Conservation (phyloP, 257 asterid genomes). For the Nicotiana noctiflora region DNA sequence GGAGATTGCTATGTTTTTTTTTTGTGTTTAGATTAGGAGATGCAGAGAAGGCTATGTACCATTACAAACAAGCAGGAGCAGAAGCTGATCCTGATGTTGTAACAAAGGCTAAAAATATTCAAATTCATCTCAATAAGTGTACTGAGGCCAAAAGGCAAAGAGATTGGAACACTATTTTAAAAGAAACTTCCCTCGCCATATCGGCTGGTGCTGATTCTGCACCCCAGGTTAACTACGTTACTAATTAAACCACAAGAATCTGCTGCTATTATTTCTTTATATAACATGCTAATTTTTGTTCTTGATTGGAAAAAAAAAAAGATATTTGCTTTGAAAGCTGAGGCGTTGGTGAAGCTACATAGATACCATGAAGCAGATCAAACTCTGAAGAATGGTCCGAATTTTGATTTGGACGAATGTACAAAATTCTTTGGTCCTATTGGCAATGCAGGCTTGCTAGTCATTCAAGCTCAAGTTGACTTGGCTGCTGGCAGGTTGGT, state of each 20-base stretch:
- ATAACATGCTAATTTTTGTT: background rate
- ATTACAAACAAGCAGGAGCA: slow-evolving; percentile 62
- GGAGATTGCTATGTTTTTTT: background rate
- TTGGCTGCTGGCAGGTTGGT: slow-evolving; percentile 66
- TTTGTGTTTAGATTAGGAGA: slow-evolving; percentile 56
- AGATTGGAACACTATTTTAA: slow-evolving; percentile 58
- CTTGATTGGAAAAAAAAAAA: slow-evolving; percentile 7
- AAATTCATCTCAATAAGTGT: slow-evolving; percentile 43
- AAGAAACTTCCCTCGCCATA: slow-evolving; percentile 47
- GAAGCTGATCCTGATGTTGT: slow-evolving; percentile 77
- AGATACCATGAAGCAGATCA: slow-evolving; percentile 71
- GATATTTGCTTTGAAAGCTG: slow-evolving; percentile 77
- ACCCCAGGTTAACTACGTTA: slow-evolving; percentile 42
- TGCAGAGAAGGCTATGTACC: slow-evolving; percentile 58
- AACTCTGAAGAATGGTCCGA: slow-evolving; percentile 44
- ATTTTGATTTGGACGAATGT: slow-evolving; percentile 53
- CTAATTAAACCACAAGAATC: background rate
- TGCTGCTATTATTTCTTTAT: background rate
- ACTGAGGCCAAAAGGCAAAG: slow-evolving; percentile 52
- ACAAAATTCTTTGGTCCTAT: slow-evolving; percentile 62
- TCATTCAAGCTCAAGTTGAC: slow-evolving; percentile 60
- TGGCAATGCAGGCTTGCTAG: slow-evolving; percentile 41
- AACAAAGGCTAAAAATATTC: slow-evolving; percentile 43
- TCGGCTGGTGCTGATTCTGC: slow-evolving; percentile 84
- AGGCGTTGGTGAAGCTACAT: slow-evolving; percentile 58